Evolutionary conservation across 1,284 basidiomycete genomes (phyloP).

Genomic region (Rhodofomes roseus): DNA sequence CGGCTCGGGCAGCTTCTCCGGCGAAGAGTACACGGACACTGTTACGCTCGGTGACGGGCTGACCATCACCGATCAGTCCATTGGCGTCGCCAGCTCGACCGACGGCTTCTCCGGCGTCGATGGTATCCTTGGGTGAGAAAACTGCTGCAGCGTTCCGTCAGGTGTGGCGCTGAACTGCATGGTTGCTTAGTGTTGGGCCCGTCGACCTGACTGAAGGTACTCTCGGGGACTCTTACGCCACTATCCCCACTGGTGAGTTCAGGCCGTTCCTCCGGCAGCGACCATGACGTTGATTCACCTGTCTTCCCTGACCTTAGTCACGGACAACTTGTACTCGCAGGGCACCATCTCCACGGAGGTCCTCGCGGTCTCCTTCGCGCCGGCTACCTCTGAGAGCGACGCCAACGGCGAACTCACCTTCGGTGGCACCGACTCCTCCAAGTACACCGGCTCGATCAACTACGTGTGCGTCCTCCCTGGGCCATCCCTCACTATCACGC

Average conservation of each 20-base stretch:
- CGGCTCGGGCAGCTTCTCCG: slow-evolving; percentile 48
- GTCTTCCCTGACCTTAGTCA: slow-evolving; percentile 13
- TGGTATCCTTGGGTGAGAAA: slow-evolving; percentile 44
- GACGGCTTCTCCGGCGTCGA: slow-evolving; percentile 41
- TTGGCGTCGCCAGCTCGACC: slow-evolving; percentile 41
- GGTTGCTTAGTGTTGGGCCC: slow-evolving; percentile 2
- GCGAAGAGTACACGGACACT: slow-evolving; percentile 25
- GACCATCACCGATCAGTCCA: slow-evolving; percentile 36
- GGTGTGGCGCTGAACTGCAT: too few relatives aligned
- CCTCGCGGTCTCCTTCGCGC: slow-evolving; percentile 48
- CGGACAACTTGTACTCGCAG: slow-evolving; percentile 42
- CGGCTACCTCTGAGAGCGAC: slow-evolving; percentile 29
- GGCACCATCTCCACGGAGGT: slow-evolving; percentile 20
- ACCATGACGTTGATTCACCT: not conserved
- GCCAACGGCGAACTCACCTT: slow-evolving; percentile 32
- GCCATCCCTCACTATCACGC: too few relatives aligned
- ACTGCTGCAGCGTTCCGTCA: too few relatives aligned
- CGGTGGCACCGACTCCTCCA: slow-evolving; percentile 44
- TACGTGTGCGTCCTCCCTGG: slow-evolving; percentile 34
- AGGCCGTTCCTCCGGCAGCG: not conserved
- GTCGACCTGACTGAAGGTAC: not conserved
- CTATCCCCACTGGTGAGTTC: not conserved
- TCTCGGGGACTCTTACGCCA: too few relatives aligned
- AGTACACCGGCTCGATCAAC: slow-evolving; percentile 42
- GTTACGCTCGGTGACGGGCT: slow-evolving; percentile 19